Evolutionary conservation across 2,329 filamentous ascomycete species (phyloP).

Genomic region (Beauveria asiatica): DNA sequence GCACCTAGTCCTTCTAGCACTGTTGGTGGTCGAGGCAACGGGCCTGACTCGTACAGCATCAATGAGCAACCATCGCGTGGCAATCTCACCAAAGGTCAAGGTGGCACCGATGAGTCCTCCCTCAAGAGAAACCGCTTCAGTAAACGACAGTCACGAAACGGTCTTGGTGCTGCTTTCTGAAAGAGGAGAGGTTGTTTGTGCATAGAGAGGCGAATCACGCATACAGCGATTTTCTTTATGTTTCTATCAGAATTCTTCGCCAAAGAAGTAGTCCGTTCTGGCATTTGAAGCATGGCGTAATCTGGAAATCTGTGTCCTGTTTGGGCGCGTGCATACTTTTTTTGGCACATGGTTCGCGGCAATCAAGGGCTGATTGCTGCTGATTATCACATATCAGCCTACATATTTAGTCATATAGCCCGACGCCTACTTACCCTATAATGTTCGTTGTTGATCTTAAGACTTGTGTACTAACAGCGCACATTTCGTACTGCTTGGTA

Average conservation of each 20-base stretch:
- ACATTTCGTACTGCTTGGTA: too few relatives aligned
- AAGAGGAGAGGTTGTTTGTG: not conserved
- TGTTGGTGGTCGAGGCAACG: constrained; percentile 50
- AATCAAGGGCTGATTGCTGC: constrained; percentile 11
- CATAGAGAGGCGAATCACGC: not conserved
- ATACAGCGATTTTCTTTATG: not conserved
- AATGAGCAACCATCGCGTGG: constrained; percentile 47
- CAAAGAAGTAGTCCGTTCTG: not conserved
- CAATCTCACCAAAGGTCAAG: constrained; percentile 52
- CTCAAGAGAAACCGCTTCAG: constrained; percentile 68
- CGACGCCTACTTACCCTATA: not conserved
- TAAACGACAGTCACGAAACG: constrained; percentile 88
- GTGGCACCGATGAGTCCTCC: constrained; percentile 43
- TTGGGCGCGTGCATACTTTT: not conserved
- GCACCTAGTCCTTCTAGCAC: constrained; percentile 72
- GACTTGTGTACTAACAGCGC: too few relatives aligned
- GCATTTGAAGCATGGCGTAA: constrained; percentile 10
- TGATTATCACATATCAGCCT: constrained; percentile 8
- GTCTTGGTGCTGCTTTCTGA: constrained; percentile 81
- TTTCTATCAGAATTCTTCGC: not conserved
- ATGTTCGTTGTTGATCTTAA: too few relatives aligned
- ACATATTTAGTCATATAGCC: not conserved
- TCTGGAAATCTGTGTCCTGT: constrained; percentile 2
- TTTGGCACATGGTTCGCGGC: not conserved
- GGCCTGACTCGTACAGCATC: constrained; percentile 40